Evolutionary conservation across 202 grass and related monocot genomes (phyloP), one percentile per base, ranked within the genome.

Genomic region (Panicum virgatum): DNA sequence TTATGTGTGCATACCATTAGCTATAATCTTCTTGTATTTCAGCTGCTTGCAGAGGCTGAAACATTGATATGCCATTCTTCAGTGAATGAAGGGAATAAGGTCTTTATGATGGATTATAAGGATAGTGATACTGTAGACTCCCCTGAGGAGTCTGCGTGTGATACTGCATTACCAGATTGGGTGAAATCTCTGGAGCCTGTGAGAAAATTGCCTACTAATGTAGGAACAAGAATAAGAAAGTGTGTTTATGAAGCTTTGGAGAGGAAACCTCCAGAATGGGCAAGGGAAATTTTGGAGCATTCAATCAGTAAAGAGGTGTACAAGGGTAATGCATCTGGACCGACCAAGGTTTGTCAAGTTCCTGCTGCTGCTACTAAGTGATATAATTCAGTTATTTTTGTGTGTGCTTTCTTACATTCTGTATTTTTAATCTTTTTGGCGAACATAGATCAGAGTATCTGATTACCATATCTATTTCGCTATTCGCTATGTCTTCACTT

Each of bases 281-380:
- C 96, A 86, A 89, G 75, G 74, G 85, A 90, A 86, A 89, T 87
- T 89, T 85, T 98, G 87, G 92, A 98, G 77, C 92, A 92, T 83
- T 95, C 96, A 42, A 96, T 98, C 67, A 98, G 96, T 88, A 98
- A 96, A 88, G 90, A 91, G 72, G 90, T 98, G 72, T 98, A 98
- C 62, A 96, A 96, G 87, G 96, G 96, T 52, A 98, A 98, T 88
- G 96, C 96, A 61, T 98, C 96, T 70, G 96, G 96, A 74, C 96
- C 92, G 32, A 98, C 96, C 29, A 98, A 98, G 92, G 96, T 98
- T 96, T 87, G 81, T 80, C 32, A 73, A 30, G 8, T 77, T 66
- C 29, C 75, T 79, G 32, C 8, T 79, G 32, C 8, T 6, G 5
- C 29, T 76, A 51, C 47, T 56, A 62, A 62, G 69, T 85, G 22